Evolutionary conservation across 768 basidiomycete genomes (phyloP).

Genomic region (Rhizopogon roseolus): DNA sequence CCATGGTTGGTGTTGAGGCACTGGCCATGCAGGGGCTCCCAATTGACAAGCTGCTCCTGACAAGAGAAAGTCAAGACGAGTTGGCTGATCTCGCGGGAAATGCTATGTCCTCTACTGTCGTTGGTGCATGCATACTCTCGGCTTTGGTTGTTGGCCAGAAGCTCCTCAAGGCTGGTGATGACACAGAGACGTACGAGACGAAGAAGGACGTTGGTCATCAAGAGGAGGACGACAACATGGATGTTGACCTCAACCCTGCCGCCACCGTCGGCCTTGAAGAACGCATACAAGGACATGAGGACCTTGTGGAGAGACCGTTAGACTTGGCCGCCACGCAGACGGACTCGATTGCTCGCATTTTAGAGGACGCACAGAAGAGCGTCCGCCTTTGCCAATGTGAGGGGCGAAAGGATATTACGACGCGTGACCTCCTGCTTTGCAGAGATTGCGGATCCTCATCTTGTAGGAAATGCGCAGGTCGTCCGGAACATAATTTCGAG

Average conservation of each 20-base stretch:
- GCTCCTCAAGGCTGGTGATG: constrained; percentile 63
- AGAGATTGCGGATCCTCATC: constrained; percentile 72
- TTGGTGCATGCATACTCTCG: constrained; percentile 83
- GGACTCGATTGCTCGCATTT: constrained; percentile 47
- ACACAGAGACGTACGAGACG: constrained; percentile 63
- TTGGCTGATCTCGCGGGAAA: constrained; percentile 93
- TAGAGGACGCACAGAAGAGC: constrained; percentile 62
- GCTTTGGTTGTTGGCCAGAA: constrained; percentile 67
- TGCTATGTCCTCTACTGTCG: constrained; percentile 97
- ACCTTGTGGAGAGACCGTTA: constrained; percentile 56
- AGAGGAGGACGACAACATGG: constrained; percentile 38
- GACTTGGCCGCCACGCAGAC: constrained; percentile 57
- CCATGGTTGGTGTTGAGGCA: constrained; percentile 91
- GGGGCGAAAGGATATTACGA: constrained; percentile 76
- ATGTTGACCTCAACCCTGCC: constrained; percentile 36
- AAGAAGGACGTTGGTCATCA: constrained; percentile 39
- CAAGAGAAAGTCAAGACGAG: constrained; percentile 90
- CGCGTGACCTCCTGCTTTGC: constrained; percentile 62
- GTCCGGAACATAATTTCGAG: constrained; percentile 79
- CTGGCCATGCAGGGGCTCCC: constrained; percentile 93
- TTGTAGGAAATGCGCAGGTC: constrained; percentile 84
- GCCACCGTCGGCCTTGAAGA: constrained; percentile 32
- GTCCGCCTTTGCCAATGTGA: constrained; percentile 88
- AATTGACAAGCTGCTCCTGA: constrained; percentile 85
- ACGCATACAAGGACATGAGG: constrained; percentile 69